Evolutionary conservation across 2,329 filamentous ascomycete species (phyloP), one percentile per base, ranked within the genome.

Genomic region (Talaromyces amestolkiae): DNA sequence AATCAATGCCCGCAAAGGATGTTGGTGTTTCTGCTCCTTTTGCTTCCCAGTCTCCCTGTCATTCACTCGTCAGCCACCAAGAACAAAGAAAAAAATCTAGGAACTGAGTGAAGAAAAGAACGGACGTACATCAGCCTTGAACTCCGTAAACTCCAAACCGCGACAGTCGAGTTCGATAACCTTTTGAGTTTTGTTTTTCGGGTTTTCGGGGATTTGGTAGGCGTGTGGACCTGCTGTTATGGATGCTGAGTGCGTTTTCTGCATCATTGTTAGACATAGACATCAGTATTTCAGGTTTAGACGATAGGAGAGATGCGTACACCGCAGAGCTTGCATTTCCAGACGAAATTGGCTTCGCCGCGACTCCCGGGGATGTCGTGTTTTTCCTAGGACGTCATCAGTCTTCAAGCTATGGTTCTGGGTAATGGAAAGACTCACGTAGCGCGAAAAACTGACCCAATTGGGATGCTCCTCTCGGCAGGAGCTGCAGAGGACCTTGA

Each of bases 311-410:
- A 37, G n/a, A 37, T 35, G n/a, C 53, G 19, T 70, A 95, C 93
- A 87, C 95, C 96, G 88, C 95, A 99, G 76, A 95, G 94, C 80
- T 96, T 97, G 85, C 95, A 99, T 78, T 89, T 93, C 94, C 95
- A 99, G n/a, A 99, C 95, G 79, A 99, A 99, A 79, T 98, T 98
- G 67, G 95, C 95, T 79, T 98, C 93, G 69, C 95, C 95, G 73
- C 92, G 87, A 77, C 93, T 97, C 41, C 93, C 93, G 69, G 92
- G 95, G 77, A 97, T 88, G 69, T 97, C 93, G 75, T 96, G 93
- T 73, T 84, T 85, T 76, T 98, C 94, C 92, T 97, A 31, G 68
- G 3, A 13, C 2, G 19, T 37, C 6, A 27, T 63, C 51, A 63
- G 61, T 37, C 33, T 56, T 6, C 31, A 10, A 7, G 8, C 10